Conservation (phyloP, 1,284 basidiomycete species). For the Ceratobasidium sp. region DNA sequence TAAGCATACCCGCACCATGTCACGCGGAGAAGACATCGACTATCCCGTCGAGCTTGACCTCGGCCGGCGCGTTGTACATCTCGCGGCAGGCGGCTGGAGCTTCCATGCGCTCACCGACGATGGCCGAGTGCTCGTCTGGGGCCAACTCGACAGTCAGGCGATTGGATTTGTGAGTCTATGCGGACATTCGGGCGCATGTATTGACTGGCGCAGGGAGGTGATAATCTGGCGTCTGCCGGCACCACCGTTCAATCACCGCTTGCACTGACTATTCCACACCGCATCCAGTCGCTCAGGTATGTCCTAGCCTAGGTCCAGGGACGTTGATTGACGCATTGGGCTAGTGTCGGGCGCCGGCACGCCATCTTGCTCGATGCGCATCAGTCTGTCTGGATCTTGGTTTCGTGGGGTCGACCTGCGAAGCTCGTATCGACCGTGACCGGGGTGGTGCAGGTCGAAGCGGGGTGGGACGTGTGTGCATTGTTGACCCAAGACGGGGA, state of each 20-base stretch:
- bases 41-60: constrained; percentile 67
- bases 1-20: constrained; percentile 45
- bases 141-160: constrained; percentile 52
- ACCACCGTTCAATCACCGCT: constrained; percentile 27
- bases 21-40: constrained; percentile 55
- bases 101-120: constrained; percentile 79
- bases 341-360: constrained; percentile 78
- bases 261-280: constrained; percentile 26
- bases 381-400: constrained; percentile 70
- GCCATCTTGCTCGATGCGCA: constrained; percentile 66
- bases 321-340: constrained; percentile 66
- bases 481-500: constrained; percentile 71
- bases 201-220: neutral
- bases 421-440: constrained; percentile 60
- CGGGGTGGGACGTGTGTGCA: constrained; percentile 78
- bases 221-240: constrained; percentile 30
- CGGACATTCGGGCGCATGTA: neutral
- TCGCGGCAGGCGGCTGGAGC: constrained; percentile 84
- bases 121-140: constrained; percentile 83
- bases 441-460: constrained; percentile 65
- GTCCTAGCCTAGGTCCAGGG: constrained; percentile 46
- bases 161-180: neutral
- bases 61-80: constrained; percentile 68
- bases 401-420: constrained; percentile 76
- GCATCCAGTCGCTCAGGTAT: constrained; percentile 38